A percentile compares a stretch with the other conserved stretches of the same genome.
These are phyloP conservation scores for Alternaria ethzedia DNA, from an alignment of 2,329 filamentous ascomycete species.

Conservation along the genomic window DNA sequence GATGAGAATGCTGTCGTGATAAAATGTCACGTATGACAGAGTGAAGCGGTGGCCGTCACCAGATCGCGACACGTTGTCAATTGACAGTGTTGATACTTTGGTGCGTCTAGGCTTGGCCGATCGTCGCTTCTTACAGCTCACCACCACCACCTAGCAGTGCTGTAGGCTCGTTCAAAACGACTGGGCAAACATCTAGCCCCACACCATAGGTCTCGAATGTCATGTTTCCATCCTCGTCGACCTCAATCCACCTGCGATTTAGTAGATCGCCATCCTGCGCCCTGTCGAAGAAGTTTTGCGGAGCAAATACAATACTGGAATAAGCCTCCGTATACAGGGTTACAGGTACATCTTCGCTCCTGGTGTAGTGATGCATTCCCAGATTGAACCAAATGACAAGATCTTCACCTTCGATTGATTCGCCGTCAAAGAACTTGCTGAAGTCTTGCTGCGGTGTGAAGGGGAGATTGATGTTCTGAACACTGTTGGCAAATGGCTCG, in stretches of 20 bases:
- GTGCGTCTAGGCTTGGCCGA: neutral
- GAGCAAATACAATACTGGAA: slow-evolving; percentile 4
- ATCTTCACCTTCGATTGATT: slow-evolving; percentile 51
- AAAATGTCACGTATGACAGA: neutral
- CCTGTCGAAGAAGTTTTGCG: slow-evolving; percentile 7
- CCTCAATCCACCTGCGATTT: slow-evolving; percentile 16
- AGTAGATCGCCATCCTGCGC: slow-evolving; percentile 12
- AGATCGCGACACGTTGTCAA: neutral
- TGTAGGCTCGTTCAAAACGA: slow-evolving; percentile 12
- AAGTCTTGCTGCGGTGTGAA: slow-evolving; percentile 57
- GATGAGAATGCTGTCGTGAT: neutral
- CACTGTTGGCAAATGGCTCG: slow-evolving; percentile 48
- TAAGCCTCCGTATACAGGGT: slow-evolving; percentile 4
- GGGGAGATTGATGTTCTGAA: slow-evolving; percentile 47
- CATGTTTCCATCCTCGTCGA: slow-evolving; percentile 4
- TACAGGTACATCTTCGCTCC: slow-evolving; percentile 9
- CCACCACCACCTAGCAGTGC: slow-evolving; percentile 3
- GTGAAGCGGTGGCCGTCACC: neutral
- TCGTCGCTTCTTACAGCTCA: neutral
- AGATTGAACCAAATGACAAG: slow-evolving; percentile 59
- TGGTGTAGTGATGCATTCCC: slow-evolving; percentile 52
- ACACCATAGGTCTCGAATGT: slow-evolving; percentile 18
- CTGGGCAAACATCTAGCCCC: slow-evolving; percentile 1
- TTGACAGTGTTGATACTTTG: neutral
- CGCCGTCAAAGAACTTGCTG: slow-evolving; percentile 57